These are phyloP conservation scores for Penicillium nucicola DNA, from an alignment of 495 filamentous ascomycete species.

Conservation along the genomic window DNA sequence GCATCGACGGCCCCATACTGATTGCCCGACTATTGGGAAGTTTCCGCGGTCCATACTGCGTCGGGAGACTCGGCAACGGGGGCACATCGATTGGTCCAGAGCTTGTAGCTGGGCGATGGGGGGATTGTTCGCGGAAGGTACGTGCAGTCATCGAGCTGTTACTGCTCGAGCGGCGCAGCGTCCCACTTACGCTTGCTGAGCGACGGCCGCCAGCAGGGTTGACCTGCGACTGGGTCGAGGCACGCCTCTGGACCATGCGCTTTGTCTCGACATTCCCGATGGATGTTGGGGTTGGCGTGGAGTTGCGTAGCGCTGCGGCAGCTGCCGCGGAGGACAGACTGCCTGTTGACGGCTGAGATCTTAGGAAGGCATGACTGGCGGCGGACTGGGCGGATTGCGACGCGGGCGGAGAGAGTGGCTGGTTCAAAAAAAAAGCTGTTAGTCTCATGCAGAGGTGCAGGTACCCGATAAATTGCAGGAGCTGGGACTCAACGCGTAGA, in stretches of 20 bases:
- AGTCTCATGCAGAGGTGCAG: conserved; percentile 11
- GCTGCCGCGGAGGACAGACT: conserved; percentile 80
- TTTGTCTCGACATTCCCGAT: conserved; percentile 84
- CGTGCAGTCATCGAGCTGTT: conserved; percentile 80
- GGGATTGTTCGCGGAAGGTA: conserved; percentile 72
- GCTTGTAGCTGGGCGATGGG: conserved; percentile 50
- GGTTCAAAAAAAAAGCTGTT: conserved; percentile 6
- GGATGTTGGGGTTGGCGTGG: conserved; percentile 68
- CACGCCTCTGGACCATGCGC: conserved; percentile 69
- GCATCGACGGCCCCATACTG: conserved; percentile 52
- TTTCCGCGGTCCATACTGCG: conserved; percentile 32
- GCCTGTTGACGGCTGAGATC: conserved; percentile 57
- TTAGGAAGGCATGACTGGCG: conserved; percentile 76
- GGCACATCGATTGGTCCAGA: conserved; percentile 51
- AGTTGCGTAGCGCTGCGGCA: conserved; percentile 74
- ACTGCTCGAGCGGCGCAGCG: conserved; percentile 63
- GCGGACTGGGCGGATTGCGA: conserved; percentile 70
- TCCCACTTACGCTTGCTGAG: conserved; percentile 35
- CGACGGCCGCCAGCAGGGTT: conserved; percentile 41
- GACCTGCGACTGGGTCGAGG: conserved; percentile 64
- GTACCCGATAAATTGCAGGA: conserved; percentile 2
- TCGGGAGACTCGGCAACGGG: conserved; percentile 71
- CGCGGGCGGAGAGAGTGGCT: conserved; percentile 56
- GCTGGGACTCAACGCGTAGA: conserved; percentile 4
- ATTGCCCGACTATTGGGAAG: conserved; percentile 42